Percentiles rank a stretch among this genome's conserved stretches.
phyloP scores from a whole-genome alignment of 108 stramenopile genomes.

The Seminavis robusta region DNA sequence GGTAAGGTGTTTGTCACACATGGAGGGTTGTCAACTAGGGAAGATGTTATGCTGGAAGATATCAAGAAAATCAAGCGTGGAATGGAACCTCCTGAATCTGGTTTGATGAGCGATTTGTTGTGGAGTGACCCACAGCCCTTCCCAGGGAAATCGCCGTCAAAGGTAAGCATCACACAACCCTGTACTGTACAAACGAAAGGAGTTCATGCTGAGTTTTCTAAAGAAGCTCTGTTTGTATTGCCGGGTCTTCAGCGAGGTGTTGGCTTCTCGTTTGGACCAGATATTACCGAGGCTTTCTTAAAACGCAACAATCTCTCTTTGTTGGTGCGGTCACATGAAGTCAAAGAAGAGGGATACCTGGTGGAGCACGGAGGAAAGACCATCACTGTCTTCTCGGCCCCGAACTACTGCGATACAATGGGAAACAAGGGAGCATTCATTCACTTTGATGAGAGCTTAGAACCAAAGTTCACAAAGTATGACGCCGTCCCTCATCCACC shows the following conservation, averaged over 20 bases:
- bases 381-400: constrained; percentile 97
- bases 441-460: constrained; percentile 75
- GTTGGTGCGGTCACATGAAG: constrained; percentile 94
- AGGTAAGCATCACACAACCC: too few relatives aligned
- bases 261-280: constrained; percentile 96
- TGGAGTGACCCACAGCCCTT: constrained; percentile 99
- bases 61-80: constrained; percentile 82
- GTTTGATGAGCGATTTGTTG: constrained; percentile 96
- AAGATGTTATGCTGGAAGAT: constrained; percentile 87
- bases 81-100: constrained; percentile 89
- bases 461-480: constrained; percentile 91
- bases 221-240: too few relatives aligned
- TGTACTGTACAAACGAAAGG: too few relatives aligned
- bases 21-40: constrained; percentile 88
- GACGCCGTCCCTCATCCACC: constrained; percentile 91
- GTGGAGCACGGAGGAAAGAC: constrained; percentile 99
- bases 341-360: constrained; percentile 97
- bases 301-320: constrained; percentile 76
- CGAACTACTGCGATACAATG: constrained; percentile 99
- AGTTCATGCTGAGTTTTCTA: too few relatives aligned
- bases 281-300: constrained; percentile 89
- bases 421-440: constrained; percentile 99
- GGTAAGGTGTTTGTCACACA: constrained; percentile 94
- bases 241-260: constrained; percentile 98
- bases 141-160: constrained; percentile 30